Percentiles rank a stretch among this genome's conserved stretches.
These are phyloP conservation scores for Coemansia sp. DNA, from an alignment of 192 early-diverging fungal genomes.

Conservation along the genomic window DNA sequence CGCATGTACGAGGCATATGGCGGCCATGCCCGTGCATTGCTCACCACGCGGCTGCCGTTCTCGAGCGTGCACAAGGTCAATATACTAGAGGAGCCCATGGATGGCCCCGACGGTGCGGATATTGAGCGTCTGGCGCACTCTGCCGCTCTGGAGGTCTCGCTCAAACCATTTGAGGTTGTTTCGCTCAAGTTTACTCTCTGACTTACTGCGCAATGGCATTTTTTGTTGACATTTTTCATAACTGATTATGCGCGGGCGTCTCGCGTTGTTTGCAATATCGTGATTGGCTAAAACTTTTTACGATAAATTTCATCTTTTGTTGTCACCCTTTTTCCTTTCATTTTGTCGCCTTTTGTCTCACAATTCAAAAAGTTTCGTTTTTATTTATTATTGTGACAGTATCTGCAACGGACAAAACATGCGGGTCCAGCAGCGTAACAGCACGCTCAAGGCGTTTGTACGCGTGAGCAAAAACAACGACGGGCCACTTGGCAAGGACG, in stretches of 20 bases:
- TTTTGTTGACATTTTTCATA: not conserved
- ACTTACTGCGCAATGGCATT: not conserved
- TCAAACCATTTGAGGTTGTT: slow-evolving; percentile 44
- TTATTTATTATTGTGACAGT: not conserved
- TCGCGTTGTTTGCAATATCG: not conserved
- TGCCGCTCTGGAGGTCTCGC: slow-evolving; percentile 8
- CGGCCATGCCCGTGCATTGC: slow-evolving; percentile 54
- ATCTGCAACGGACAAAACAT: not conserved
- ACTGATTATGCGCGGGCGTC: no score
- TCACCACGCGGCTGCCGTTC: slow-evolving; percentile 16
- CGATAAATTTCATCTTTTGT: no score
- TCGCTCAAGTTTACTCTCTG: slow-evolving; percentile 11
- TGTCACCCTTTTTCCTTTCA: no score
- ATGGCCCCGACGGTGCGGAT: slow-evolving; percentile 1
- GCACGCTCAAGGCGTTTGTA: slow-evolving; percentile 37
- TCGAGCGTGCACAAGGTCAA: slow-evolving; percentile 16
- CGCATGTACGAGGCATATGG: slow-evolving; percentile 92
- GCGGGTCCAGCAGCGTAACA: slow-evolving; percentile 8
- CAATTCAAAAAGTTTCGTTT: not conserved
- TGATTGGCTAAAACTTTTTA: not conserved
- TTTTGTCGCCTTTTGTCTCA: not conserved
- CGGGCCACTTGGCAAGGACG: slow-evolving; percentile 13
- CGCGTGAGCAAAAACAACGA: slow-evolving; percentile 46
- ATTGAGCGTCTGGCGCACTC: not conserved
- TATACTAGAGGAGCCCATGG: slow-evolving; percentile 34